Evolutionary conservation across 2,329 filamentous ascomycete genomes (phyloP).

Genomic region (Fusarium beomiforme): DNA sequence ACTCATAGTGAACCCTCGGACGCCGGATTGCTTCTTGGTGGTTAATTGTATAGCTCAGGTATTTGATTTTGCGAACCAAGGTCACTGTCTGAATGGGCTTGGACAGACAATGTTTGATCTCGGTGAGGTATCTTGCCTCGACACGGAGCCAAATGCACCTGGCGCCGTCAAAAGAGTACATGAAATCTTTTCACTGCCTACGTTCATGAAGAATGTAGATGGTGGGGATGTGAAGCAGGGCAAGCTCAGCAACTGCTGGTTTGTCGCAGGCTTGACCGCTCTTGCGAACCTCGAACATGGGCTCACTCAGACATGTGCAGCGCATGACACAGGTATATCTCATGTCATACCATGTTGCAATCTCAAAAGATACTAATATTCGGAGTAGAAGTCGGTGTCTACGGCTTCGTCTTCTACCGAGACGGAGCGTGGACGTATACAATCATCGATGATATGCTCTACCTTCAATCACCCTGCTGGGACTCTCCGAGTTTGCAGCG

Average conservation of each 20-base stretch:
- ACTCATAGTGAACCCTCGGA: not conserved
- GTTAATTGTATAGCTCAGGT: not conserved
- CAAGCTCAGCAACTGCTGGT: not conserved
- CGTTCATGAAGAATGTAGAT: not conserved
- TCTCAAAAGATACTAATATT: not conserved
- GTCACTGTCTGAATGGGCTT: not conserved
- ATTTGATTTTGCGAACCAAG: not conserved
- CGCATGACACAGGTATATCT: not conserved
- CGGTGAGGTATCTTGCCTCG: not conserved
- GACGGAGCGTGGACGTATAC: conserved; percentile 93
- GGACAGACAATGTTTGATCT: not conserved
- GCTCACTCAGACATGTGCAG: not conserved
- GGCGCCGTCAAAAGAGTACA: not conserved
- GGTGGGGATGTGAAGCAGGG: not conserved
- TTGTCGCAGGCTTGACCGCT: not conserved
- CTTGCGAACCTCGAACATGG: not conserved
- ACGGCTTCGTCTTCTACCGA: conserved; percentile 88
- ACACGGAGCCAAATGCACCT: not conserved
- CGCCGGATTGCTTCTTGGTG: not conserved
- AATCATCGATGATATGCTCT: conserved; percentile 91
- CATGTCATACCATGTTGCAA: not conserved
- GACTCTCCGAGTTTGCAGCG: conserved; percentile 81
- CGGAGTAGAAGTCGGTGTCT: conserved; percentile 74
- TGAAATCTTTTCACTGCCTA: not conserved
- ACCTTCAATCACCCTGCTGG: conserved; percentile 83